Evolutionary conservation across 169 alveolate species (phyloP).

Genomic region (Eimeria sp.): DNA sequence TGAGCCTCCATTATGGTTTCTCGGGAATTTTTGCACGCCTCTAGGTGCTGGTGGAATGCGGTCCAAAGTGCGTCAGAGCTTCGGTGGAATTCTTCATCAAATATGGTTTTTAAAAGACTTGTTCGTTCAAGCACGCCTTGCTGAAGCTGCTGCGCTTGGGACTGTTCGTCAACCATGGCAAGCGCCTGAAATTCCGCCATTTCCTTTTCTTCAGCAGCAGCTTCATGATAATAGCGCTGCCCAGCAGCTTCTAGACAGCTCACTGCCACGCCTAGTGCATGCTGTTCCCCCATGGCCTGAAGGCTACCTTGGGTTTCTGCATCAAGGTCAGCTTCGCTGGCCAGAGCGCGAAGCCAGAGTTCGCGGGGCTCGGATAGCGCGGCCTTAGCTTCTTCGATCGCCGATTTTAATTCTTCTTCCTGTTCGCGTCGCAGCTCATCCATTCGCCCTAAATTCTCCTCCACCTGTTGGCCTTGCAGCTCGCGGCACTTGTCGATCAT

Average conservation of each 20-base stretch:
- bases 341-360: conserved; percentile 28
- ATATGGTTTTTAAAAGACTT: conserved; percentile 2
- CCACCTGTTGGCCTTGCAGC: conserved; percentile 10
- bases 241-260: conserved; percentile 74
- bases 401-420: conserved; percentile 25
- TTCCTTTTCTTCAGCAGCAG: conserved; percentile 68
- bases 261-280: conserved; percentile 43
- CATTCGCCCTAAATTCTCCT: conserved; percentile 38
- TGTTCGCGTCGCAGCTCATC: conserved; percentile 26
- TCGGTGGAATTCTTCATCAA: conserved; percentile 62
- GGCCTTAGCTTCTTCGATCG: conserved; percentile 15
- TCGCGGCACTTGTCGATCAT: conserved; percentile 57
- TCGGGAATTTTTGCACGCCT: conserved; percentile 48
- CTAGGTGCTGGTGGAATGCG: conserved; percentile 51
- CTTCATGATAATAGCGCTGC: conserved; percentile 32
- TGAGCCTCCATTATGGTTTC: conserved; percentile 31
- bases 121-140: conserved; percentile 7
- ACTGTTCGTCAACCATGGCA: conserved; percentile 23
- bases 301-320: conserved; percentile 37
- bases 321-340: conserved; percentile 34
- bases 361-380: conserved; percentile 57
- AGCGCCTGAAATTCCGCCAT: conserved; percentile 32
- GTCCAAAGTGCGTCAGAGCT: conserved; percentile 37
- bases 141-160: conserved; percentile 6
- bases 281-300: conserved; percentile 52